Base-by-base conservation (phyloP, 805 yeast genomes). In the Ascoidea rubescens region DNA sequence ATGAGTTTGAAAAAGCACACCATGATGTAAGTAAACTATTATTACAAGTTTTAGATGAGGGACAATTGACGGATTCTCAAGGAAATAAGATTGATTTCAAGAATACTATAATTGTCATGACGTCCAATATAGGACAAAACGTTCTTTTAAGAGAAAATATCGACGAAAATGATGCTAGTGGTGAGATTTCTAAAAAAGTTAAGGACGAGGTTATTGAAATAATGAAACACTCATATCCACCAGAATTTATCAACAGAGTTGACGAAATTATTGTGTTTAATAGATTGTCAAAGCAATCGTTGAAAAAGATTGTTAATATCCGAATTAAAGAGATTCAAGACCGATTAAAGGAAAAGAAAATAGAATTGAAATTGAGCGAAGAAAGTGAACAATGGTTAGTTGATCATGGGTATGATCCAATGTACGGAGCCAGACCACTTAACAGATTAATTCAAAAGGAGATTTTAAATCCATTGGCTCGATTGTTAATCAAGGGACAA, bases 1-100 rank as follows among this genome's bases (percentile, higher is more conserved):
- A 91, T 67, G 99, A 91, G 69, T 87, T 91, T 66, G 99, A 91
- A 62, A 91, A 91, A 67, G 98, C 99, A 0, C 98, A 93, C 65
- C 84, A 89, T 2, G 99, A 91, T 67, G 84, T 91, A n/a, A 82
- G 95, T 33, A 93, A 93, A 67, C 74, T 91, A 46, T 71, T 91
- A 49, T 70, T 91, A 54, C 99, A 93, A 67, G 98, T 91, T 0
- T 71, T 91, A 51, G 99, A 91, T 66, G 99, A 91, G 67, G 99
- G 99, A 53, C 80, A 85, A 51, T 74, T 91, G 59, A 91, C 98
- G 0, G 99, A 91, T 64, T 84, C 96, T 2, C 96, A 89, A 62
- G 99, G 99, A 33, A 87, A 89, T 54, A 85, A 84, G 58, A 88
- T 93, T 49, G 97, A 93, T 65, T 91, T 91, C 79, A 79, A 90